Percentiles rank a stretch among this genome's conserved stretches.
Evolutionary conservation across 2,329 filamentous ascomycete genomes (phyloP).

Genomic region (Penicillium brasilianum): DNA sequence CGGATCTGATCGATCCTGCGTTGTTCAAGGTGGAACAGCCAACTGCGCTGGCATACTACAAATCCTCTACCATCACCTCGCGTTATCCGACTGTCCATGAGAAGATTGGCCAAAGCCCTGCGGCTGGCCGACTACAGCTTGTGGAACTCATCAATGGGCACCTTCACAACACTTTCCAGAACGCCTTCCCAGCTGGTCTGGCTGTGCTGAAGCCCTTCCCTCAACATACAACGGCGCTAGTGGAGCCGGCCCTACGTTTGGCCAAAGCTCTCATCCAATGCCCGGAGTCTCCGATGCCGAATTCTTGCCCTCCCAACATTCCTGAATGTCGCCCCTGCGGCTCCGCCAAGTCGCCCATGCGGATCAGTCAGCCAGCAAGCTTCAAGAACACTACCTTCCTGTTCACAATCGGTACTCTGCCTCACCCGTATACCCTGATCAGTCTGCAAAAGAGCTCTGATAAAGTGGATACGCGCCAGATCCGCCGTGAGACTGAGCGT

Average conservation of each 20-base stretch:
- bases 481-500: slow-evolving; percentile 70
- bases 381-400: slow-evolving; percentile 74
- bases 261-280: slow-evolving; percentile 78
- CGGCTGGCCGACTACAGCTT: slow-evolving; percentile 68
- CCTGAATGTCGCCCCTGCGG: slow-evolving; percentile 76
- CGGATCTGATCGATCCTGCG: slow-evolving; percentile 63
- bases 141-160: slow-evolving; percentile 81
- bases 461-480: slow-evolving; percentile 65
- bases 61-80: slow-evolving; percentile 62
- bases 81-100: slow-evolving; percentile 72
- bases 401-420: slow-evolving; percentile 85
- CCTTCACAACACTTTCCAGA: slow-evolving; percentile 84
- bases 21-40: slow-evolving; percentile 71
- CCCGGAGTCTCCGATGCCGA: slow-evolving; percentile 71
- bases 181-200: slow-evolving; percentile 75
- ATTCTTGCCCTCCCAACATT: slow-evolving; percentile 82
- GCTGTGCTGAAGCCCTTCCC: slow-evolving; percentile 80
- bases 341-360: slow-evolving; percentile 63
- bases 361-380: slow-evolving; percentile 67
- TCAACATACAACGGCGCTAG: slow-evolving; percentile 73
- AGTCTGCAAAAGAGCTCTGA: slow-evolving; percentile 66
- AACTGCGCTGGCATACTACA: slow-evolving; percentile 78
- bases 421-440: slow-evolving; percentile 86
- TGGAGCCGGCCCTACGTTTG: slow-evolving; percentile 72
- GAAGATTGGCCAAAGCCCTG: slow-evolving; percentile 61